Evolutionary conservation across 108 stramenopile species (phyloP), one percentile per base, ranked within the genome.

Genomic region (Cyclotella choctawhatcheeana): DNA sequence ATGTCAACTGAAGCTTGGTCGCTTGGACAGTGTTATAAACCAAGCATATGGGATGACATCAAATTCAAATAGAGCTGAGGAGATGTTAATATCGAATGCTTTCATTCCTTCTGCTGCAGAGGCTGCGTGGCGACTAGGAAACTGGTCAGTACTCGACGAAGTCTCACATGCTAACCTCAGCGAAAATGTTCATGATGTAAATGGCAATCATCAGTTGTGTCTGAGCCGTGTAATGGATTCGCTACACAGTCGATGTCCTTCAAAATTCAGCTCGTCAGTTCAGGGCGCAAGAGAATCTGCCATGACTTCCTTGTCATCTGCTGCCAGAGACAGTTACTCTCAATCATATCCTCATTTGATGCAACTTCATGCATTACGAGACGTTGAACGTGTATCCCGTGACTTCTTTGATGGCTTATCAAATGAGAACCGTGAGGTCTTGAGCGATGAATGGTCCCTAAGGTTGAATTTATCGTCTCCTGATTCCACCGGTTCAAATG

Each of bases 41-140:
- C 92, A 93, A 59, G 86, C 85, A 7, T 70, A 70, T 27, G 94
- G 89, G 21, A 74, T 91, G 55, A 61, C 67, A 34, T 58, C 55
- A 10, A 76, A 43, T 18, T 58, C 56, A 22, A 31, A 61, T 32
- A 29, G 21, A 5, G 18, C 7, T n/a, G 32, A 67, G 34, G 64
- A 44, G 54, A 56, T 45, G 29, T 26, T 50, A 13, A 35, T 74
- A 29, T 51, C 51, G 48, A 40, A 53, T 34, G 76, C 74, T 30
- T 60, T 79, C 29, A 58, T 68, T 29, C 74, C 60, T 72, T 90
- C 55, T 71, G 92, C 93, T 51, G 83, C 86, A 14, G 89, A 97
- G 62, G 96, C 96, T 7, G 87, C 96, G 22, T 93, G 92, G 92
- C 84, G 88, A 37, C 85, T 97, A 32, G 93, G 93, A 18, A 81